These are phyloP conservation scores for Botrytis elliptica DNA, from an alignment of 2,329 filamentous ascomycete species.

Conservation along the genomic window DNA sequence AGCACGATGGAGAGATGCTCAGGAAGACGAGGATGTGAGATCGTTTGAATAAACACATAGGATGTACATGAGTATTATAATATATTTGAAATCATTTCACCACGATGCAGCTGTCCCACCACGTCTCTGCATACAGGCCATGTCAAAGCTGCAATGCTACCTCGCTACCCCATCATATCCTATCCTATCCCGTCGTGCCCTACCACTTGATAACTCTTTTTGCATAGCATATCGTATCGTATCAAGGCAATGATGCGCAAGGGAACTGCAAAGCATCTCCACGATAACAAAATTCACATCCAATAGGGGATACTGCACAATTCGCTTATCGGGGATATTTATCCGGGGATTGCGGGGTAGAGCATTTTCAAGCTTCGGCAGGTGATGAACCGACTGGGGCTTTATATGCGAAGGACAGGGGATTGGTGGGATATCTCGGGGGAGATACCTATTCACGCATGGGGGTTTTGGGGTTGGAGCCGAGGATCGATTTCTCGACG, in stretches of 20 bases:
- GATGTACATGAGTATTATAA: neutral
- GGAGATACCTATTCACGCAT: neutral
- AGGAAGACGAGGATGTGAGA: neutral
- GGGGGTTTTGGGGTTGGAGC: neutral
- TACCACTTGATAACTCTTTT: neutral
- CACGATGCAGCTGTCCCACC: neutral
- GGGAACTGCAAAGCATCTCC: neutral
- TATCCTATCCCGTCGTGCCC: neutral
- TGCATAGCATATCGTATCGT: neutral
- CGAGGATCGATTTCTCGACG: neutral
- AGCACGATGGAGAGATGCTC: neutral
- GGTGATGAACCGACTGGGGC: neutral
- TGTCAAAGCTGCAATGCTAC: slow-evolving; percentile 2
- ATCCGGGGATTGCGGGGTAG: slow-evolving; percentile 8
- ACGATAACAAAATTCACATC: neutral
- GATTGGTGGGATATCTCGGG: slow-evolving; percentile 8
- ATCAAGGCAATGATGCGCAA: neutral
- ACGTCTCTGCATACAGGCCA: neutral
- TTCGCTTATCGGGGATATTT: neutral
- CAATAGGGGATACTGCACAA: neutral
- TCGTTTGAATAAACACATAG: neutral
- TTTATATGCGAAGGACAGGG: neutral
- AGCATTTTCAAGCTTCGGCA: neutral
- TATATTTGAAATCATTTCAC: neutral
- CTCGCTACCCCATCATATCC: neutral